phyloP scores from a whole-genome alignment of 768 basidiomycete species.

The Lentinus brumalis region DNA sequence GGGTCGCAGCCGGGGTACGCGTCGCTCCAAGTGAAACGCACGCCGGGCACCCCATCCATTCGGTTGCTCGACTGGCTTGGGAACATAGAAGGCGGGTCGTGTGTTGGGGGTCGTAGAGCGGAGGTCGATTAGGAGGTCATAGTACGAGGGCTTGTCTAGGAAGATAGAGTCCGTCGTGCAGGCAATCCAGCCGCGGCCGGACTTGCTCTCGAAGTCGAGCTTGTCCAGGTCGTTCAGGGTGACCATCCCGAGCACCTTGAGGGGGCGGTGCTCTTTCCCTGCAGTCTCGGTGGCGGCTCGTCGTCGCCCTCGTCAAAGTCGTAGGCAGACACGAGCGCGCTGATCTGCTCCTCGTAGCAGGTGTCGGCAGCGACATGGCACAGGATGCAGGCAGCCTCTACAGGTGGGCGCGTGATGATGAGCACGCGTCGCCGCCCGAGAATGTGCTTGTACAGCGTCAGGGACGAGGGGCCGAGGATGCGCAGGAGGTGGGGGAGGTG shows the following conservation, averaged over 20 bases:
- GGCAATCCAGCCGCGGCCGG: constrained; percentile 79
- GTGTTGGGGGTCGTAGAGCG: constrained; percentile 65
- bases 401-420: constrained; percentile 78
- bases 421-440: constrained; percentile 74
- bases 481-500: constrained; percentile 77
- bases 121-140: constrained; percentile 81
- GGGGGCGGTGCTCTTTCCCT: constrained; percentile 48
- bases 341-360: constrained; percentile 47
- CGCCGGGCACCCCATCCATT: constrained; percentile 49
- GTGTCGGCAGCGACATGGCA: constrained; percentile 65
- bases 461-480: constrained; percentile 74
- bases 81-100: constrained; percentile 66
- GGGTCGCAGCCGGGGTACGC: no score
- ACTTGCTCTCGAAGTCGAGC: constrained; percentile 54
- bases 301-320: constrained; percentile 14
- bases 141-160: constrained; percentile 76
- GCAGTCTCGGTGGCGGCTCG: constrained; percentile 26
- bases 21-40: constrained; percentile 85
- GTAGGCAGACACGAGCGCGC: constrained; percentile 9
- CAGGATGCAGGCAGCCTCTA: constrained; percentile 76
- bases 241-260: constrained; percentile 77
- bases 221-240: constrained; percentile 74
- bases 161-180: constrained; percentile 87
- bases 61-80: constrained; percentile 47
- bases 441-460: constrained; percentile 81